phyloP scores from a whole-genome alignment of 2,329 filamentous ascomycete species.

The Microascus cirrosus region DNA sequence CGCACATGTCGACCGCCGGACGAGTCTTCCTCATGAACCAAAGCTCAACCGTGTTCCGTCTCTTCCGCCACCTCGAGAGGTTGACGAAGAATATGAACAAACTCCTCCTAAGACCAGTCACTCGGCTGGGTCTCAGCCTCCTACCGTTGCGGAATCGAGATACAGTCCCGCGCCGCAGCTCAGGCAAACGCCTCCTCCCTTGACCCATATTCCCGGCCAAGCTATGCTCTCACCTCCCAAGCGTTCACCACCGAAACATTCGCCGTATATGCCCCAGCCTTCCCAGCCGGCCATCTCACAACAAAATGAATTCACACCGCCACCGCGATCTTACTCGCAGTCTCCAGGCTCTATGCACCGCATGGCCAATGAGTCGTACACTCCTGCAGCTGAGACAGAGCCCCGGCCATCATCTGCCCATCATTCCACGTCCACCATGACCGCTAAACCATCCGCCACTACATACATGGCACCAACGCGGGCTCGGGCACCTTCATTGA shows the following conservation, averaged over 20 bases:
- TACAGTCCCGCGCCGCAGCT: constrained; percentile 23
- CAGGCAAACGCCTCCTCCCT: constrained; percentile 36
- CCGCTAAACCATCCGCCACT: constrained; percentile 7
- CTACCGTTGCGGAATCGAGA: constrained; percentile 18
- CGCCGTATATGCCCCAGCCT: constrained; percentile 22
- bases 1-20: constrained; percentile 33
- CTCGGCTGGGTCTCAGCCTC: constrained; percentile 1
- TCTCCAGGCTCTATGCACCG: constrained; percentile 41
- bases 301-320: constrained; percentile 36
- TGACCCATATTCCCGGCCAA: constrained; percentile 16
- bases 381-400: constrained; percentile 23
- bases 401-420: constrained; percentile 43
- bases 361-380: constrained; percentile 17
- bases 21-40: constrained; percentile 42
- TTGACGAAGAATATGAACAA: constrained; percentile 44
- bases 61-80: constrained; percentile 49
- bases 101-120: constrained; percentile 4
- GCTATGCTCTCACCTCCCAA: constrained; percentile 45
- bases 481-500: constrained; percentile 40
- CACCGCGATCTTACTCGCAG: constrained; percentile 50
- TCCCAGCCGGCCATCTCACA: constrained; percentile 12
- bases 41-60: constrained; percentile 43
- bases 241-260: constrained; percentile 37
- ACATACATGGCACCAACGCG: constrained; percentile 22
- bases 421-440: constrained; percentile 2